Evolutionary conservation across 306 rosid genomes (phyloP), one percentile per base, ranked within the genome.

Genomic region (Corylus americana): DNA sequence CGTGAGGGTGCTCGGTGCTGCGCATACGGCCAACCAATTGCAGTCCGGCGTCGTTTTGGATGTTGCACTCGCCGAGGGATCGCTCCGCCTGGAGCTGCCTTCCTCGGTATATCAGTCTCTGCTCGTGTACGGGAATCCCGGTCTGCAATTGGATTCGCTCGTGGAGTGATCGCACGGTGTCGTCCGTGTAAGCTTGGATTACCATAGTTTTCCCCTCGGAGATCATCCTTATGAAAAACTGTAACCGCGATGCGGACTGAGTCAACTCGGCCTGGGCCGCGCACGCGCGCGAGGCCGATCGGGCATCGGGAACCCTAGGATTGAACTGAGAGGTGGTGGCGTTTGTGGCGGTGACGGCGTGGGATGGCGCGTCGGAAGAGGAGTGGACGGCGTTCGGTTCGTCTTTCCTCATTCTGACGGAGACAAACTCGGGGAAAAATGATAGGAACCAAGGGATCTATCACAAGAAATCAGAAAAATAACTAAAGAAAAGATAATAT

Each of bases 221-320:
- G 13, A 92, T 87, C 85, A 80, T 90, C 39, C 91, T 80, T 18
- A 91, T 76, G 83, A 91, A 93, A 82, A 93, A 91, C 61, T 91
- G 95, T 49, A 90, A 79, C 78, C 42, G 70, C 45, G 77, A 55
- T 5, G 80, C 55, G 4, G 85, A 74, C 66, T 81, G 78, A 77
- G 73, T 77, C 8, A 73, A 77, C 75, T 66, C 76, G 42, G 74
- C 18, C 35, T 68, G 70, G 0, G 79, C 45, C 14, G 79, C 68
- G 42, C 82, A 73, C 20, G 76, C 78, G 47, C 17, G 51, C 5
- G 78, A 73, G 25, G 83, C 49, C 31, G 84, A 80, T 53, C 81
- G 78, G 18, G 82, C 79, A 16, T 77, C 80, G 27, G 88, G 77
- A 69, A 84, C 81, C 77, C 92, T 77, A 48, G 85, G 29, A 80